These are phyloP conservation scores for Peniophora sp. DNA, from an alignment of 1,284 basidiomycete species.

Conservation along the genomic window DNA sequence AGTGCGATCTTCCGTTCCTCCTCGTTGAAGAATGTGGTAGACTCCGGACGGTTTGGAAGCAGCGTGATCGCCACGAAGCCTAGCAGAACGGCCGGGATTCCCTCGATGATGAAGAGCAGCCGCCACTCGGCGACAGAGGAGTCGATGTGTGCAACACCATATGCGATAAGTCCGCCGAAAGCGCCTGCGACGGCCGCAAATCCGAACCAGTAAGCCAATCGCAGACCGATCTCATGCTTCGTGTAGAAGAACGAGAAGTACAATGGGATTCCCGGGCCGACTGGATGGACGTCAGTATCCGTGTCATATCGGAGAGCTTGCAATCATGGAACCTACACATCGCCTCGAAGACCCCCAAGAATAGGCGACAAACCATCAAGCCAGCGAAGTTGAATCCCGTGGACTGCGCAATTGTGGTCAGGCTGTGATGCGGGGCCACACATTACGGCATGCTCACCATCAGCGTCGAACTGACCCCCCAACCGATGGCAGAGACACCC, in stretches of 20 bases:
- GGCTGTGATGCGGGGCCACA: neutral
- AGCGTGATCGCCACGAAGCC: slow-evolving; percentile 58
- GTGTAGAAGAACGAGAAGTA: slow-evolving; percentile 76
- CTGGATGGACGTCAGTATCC: neutral
- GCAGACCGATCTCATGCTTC: slow-evolving; percentile 59
- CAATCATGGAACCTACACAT: slow-evolving; percentile 25
- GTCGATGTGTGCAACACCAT: slow-evolving; percentile 56
- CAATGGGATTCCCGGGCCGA: slow-evolving; percentile 65
- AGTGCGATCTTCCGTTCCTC: slow-evolving; percentile 68
- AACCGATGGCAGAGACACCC: slow-evolving; percentile 55
- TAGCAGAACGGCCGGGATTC: slow-evolving; percentile 59
- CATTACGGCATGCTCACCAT: slow-evolving; percentile 37
- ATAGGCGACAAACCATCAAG: slow-evolving; percentile 50
- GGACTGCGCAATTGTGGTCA: slow-evolving; percentile 30
- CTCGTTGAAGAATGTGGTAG: slow-evolving; percentile 61
- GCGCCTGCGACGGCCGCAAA: slow-evolving; percentile 76
- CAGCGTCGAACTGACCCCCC: slow-evolving; percentile 62
- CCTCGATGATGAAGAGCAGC: slow-evolving; percentile 74
- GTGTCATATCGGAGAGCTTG: neutral
- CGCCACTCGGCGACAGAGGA: slow-evolving; percentile 50
- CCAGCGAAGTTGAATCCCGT: slow-evolving; percentile 48
- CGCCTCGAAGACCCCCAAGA: slow-evolving; percentile 65
- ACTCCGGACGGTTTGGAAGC: slow-evolving; percentile 75
- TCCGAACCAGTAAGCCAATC: slow-evolving; percentile 73
- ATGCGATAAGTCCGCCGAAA: slow-evolving; percentile 69